Evolutionary conservation across 768 basidiomycete species (phyloP).

Genomic region (Pisolithus sp.): DNA sequence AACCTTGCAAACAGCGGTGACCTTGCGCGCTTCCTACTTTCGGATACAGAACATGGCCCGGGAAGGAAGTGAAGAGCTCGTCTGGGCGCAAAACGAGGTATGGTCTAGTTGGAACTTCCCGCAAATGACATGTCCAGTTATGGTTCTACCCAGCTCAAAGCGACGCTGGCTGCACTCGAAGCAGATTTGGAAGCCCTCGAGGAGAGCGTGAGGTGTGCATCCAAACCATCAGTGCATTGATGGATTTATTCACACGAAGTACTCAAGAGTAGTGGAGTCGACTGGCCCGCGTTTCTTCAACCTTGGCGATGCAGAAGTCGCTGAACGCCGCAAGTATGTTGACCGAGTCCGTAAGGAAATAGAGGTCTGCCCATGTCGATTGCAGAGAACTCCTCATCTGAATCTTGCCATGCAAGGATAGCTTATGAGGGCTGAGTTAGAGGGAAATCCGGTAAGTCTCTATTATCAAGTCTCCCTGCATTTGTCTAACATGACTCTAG

Average conservation of each 20-base stretch:
- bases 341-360: constrained; percentile 68
- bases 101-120: constrained; percentile 9
- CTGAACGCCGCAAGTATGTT: constrained; percentile 70
- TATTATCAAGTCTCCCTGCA: background rate
- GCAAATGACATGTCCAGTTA: background rate
- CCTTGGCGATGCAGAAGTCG: constrained; percentile 71
- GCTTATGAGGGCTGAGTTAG: constrained; percentile 69
- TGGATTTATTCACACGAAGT: constrained; percentile 2
- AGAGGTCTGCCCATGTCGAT: constrained; percentile 48
- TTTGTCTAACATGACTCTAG: background rate
- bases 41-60: constrained; percentile 72
- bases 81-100: constrained; percentile 76
- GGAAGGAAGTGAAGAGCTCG: constrained; percentile 73
- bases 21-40: constrained; percentile 67
- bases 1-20: constrained; percentile 63
- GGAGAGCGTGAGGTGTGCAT: constrained; percentile 76
- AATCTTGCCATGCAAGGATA: constrained; percentile 40
- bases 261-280: constrained; percentile 73
- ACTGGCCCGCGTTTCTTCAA: constrained; percentile 82
- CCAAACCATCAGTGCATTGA: background rate
- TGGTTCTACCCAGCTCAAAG: constrained; percentile 49
- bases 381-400: constrained; percentile 3
- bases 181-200: constrained; percentile 91
- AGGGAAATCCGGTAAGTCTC: constrained; percentile 17
- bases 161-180: constrained; percentile 70